phyloP scores from a whole-genome alignment of 208 protist genomes.

The Trichomonas vaginalis region DNA sequence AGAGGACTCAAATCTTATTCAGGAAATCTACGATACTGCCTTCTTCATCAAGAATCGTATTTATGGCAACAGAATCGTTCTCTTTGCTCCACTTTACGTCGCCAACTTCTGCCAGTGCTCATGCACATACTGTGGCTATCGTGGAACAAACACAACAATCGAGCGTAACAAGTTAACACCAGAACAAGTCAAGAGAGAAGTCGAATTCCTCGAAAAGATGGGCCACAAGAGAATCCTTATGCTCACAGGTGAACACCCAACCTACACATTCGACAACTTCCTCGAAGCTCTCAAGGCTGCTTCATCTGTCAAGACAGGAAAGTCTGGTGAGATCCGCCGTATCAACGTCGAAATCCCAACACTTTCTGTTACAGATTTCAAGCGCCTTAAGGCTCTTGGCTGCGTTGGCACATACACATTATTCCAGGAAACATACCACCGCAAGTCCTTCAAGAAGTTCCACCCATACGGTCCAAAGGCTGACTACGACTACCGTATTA shows the following conservation, averaged over 20 bases:
- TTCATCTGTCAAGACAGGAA: conserved; percentile 21
- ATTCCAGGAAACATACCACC: conserved; percentile 48
- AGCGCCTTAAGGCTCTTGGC: conserved; percentile 36
- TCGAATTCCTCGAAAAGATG: conserved; percentile 29
- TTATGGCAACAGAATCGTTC: conserved; percentile 45
- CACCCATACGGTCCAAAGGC: conserved; percentile 42
- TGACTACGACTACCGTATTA: conserved; percentile 38
- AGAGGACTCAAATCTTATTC: not conserved
- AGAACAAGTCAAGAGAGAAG: conserved; percentile 37
- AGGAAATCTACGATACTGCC: conserved; percentile 31
- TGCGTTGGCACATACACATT: conserved; percentile 42
- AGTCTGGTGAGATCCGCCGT: conserved; percentile 35
- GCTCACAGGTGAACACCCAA: conserved; percentile 39
- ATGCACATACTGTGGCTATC: conserved; percentile 43
- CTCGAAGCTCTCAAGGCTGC: conserved; percentile 29
- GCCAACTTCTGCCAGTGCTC: conserved; percentile 42
- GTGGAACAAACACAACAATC: conserved; percentile 35
- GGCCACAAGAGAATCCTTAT: conserved; percentile 40
- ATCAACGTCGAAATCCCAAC: conserved; percentile 48
- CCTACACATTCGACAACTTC: conserved; percentile 45
- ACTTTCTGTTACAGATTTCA: conserved; percentile 37
- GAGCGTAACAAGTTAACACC: conserved; percentile 25
- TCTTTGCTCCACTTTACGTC: conserved; percentile 45
- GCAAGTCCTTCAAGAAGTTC: conserved; percentile 36
- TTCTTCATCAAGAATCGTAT: conserved; percentile 37